phyloP scores from a whole-genome alignment of 164 flowering plant species.

The Umbilicus rupestris region DNA sequence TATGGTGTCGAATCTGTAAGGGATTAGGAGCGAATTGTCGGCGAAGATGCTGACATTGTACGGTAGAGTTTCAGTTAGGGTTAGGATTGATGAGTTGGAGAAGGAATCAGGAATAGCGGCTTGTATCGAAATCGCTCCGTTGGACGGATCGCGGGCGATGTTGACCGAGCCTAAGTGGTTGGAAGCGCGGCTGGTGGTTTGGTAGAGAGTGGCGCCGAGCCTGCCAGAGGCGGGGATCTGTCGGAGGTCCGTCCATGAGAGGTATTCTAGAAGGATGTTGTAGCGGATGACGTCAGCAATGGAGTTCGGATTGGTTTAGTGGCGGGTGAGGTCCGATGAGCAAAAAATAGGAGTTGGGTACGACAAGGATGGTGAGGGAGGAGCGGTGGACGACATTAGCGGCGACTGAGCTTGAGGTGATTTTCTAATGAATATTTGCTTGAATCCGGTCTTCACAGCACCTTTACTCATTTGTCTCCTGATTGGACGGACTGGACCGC shows the following conservation, averaged over 20 bases:
- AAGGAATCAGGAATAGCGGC: slow-evolving; percentile 39
- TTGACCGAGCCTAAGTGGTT: slow-evolving; percentile 58
- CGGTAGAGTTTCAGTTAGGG: slow-evolving; percentile 41
- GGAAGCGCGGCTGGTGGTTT: slow-evolving; percentile 74
- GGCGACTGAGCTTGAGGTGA: slow-evolving; percentile 43
- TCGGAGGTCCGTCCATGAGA: slow-evolving; percentile 50
- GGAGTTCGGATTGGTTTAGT: slow-evolving; percentile 22
- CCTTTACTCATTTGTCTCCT: too few species aligned
- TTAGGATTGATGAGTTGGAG: slow-evolving; percentile 47
- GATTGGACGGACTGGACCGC: too few species aligned
- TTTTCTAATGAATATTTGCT: too few species aligned
- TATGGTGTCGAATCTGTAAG: slow-evolving; percentile 43
- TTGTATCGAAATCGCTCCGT: slow-evolving; percentile 29
- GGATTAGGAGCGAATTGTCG: slow-evolving; percentile 49
- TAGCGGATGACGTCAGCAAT: slow-evolving; percentile 73
- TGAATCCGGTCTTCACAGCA: too few species aligned
- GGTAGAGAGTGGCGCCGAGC: slow-evolving; percentile 73
- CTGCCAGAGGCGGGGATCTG: slow-evolving; percentile 48
- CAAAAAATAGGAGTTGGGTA: slow-evolving; percentile 55
- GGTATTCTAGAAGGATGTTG: slow-evolving; percentile 72
- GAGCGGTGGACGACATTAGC: slow-evolving; percentile 48
- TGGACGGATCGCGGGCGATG: slow-evolving; percentile 36
- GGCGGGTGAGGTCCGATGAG: slow-evolving; percentile 27
- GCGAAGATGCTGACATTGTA: slow-evolving; percentile 53
- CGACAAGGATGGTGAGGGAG: slow-evolving; percentile 73